Base-by-base conservation (phyloP, 176 grass and related monocot species). In the Tuctoria greenei region DNA sequence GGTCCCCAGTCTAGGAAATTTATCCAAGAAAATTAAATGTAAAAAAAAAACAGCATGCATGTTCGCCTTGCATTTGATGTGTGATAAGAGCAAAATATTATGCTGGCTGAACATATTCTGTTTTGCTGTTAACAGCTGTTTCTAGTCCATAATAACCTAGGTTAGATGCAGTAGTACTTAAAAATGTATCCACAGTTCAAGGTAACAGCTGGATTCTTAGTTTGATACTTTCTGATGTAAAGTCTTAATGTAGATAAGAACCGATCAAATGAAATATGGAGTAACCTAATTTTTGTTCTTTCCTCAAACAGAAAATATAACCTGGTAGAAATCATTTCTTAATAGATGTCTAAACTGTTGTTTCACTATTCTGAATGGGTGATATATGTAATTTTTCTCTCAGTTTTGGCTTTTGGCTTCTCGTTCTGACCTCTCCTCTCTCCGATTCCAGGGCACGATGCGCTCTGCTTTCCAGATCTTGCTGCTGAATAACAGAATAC, bases 391-490 rank as follows among this genome's bases (percentile, higher is more conserved):
- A 7, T 7, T 50, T 34, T 28, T 28, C 11, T 23, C 14, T 61
- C 14, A 17, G 60, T 12, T 25, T 36, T 52, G 17, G 20, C 1
- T 12, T 25, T 36, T 52, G 17, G 20, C 1, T 61, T 74, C 24
- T 6, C 61, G 24, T 56, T 78, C 67, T 60, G 41, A 74, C 31
- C 45, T 36, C 21, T 80, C 17, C 9, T 12, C 23, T 60, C 4
- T 79, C 0, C 73, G 21, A 60, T 39, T 47, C 16, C 76, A 85
- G 76, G 76, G 28, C 62, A 79, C 34, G 56, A 67, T 43, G 38
- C 50, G 23, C 68, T 85, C 20, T 61, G 42, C 14, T 79, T 79
- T 73, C 83, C 83, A 34, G 83, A 85, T 79, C 68, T 85, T 61
- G 51, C 72, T 8, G 68, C 60, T 67, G 69, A 66, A 50, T 85